Base-by-base conservation (phyloP, 495 filamentous ascomycete genomes). In the Trichocladium antarcticum region DNA sequence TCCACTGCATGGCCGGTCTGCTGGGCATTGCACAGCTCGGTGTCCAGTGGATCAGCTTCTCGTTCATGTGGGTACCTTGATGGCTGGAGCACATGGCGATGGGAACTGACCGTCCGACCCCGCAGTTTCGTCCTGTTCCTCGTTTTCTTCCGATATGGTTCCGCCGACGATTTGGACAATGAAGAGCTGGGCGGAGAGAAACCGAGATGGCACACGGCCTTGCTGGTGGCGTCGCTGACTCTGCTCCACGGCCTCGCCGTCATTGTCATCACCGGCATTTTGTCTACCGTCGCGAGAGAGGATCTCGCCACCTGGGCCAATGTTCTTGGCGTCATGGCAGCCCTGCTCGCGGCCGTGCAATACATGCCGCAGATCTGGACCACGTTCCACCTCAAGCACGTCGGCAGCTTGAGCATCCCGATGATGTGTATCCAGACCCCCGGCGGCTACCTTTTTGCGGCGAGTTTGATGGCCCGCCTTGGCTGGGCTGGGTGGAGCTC, bases 371-470 rank as follows among this genome's bases (percentile, higher is more conserved):
- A 98, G 69, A 88, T 98, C 56, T 89, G 77, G 62, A 95, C 84
- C 24, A 98, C 92, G 1, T 89, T 86, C 68, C 75, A 70, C 31
- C 70, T 95, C 42, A 83, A 87, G 59, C 81, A 84, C 52, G 84
- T 93, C 1, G 86, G 86, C 31, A 93, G 86, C 59, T 65, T 98
- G 49, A 94, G 87, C 59, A 89, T 98, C 48, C 84, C 89, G 1
- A 97, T 95, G 87, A 98, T 98, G 92, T 84, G 83, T 62, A 95
- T 97, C 37, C 92, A 98, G 64, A 95, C 89, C 0, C 92, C 92
- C 0, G 92, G 92, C 6, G 84, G 83, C 53, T 81, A 93, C 57
- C 68, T 97, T 17, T 97, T 89, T 73, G 87, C 89, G 2, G 81
- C 72, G 15, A 97, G 89, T 66, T 65, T 98, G 28, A 85, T 83